Conservation (phyloP, 1,284 basidiomycete genomes). For the Tilletiopsis washingtonensis region DNA sequence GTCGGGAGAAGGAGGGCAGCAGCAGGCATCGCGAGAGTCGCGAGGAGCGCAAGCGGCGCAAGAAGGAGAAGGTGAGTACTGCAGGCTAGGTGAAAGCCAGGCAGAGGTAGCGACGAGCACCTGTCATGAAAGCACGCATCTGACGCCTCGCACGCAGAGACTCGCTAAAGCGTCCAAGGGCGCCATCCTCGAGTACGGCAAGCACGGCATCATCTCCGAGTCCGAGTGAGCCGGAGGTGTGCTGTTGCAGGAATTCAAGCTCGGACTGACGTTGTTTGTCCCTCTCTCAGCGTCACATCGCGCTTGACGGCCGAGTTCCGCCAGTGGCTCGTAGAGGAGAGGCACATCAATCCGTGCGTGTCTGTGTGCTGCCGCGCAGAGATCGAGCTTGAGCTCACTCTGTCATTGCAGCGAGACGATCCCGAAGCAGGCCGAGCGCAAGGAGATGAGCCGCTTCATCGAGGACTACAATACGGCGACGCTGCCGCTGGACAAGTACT, state of each 20-base stretch:
- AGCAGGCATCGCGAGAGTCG: too few relatives aligned
- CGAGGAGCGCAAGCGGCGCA: too few relatives aligned
- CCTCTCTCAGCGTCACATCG: constrained; percentile 4
- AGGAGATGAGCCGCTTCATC: constrained; percentile 10
- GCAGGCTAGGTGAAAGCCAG: too few relatives aligned
- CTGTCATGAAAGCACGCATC: too few relatives aligned
- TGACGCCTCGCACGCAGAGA: too few relatives aligned
- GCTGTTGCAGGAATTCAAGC: not conserved
- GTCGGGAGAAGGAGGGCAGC: too few relatives aligned
- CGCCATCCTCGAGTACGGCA: not conserved
- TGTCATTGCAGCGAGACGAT: constrained; percentile 7
- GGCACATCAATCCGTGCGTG: constrained; percentile 10
- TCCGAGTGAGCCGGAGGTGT: not conserved
- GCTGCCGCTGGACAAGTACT: constrained; percentile 12
- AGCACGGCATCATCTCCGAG: constrained; percentile 4
- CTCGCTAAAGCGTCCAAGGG: too few relatives aligned
- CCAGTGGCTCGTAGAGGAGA: constrained; percentile 15
- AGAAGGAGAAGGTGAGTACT: too few relatives aligned
- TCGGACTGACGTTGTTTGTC: not conserved
- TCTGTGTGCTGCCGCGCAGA: not conserved
- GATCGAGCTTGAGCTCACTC: not conserved
- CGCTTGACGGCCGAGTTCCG: constrained; percentile 13
- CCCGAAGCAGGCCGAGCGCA: constrained; percentile 5
- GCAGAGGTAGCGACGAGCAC: too few relatives aligned
- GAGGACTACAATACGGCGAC: constrained; percentile 20